These are phyloP conservation scores for Colletotrichum plurivorum DNA, from an alignment of 2,329 filamentous ascomycete species.

Conservation along the genomic window DNA sequence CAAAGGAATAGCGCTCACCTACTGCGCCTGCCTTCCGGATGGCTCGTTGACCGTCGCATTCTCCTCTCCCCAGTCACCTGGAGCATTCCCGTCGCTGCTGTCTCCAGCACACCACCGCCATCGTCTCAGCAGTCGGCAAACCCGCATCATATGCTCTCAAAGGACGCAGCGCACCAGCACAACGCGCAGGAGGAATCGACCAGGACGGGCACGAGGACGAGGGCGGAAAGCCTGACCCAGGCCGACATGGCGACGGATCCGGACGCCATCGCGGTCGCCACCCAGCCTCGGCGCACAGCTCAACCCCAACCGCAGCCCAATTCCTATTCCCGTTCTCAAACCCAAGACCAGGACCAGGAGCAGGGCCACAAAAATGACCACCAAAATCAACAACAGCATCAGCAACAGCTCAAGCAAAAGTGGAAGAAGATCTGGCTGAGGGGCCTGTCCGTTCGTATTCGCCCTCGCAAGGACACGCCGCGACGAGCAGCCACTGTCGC, in stretches of 20 bases:
- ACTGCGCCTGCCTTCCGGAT: neutral
- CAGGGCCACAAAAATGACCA: conserved; percentile 1
- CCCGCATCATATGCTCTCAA: neutral
- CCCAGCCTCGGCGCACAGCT: neutral
- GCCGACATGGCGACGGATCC: conserved; percentile 31
- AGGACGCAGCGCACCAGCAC: neutral
- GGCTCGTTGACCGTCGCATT: conserved; percentile 1
- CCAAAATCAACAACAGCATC: conserved; percentile 5
- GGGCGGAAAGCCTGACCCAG: conserved; percentile 26
- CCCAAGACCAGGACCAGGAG: neutral
- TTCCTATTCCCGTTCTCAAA: too few relatives aligned
- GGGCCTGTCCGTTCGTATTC: conserved; percentile 35
- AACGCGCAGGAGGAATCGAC: neutral
- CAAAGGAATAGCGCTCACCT: neutral
- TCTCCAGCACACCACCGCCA: neutral
- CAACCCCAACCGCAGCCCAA: too few relatives aligned
- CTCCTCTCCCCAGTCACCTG: conserved; percentile 6
- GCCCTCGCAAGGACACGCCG: conserved; percentile 27
- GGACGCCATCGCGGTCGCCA: conserved; percentile 8
- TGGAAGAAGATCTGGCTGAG: conserved; percentile 34
- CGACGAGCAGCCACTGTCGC: conserved; percentile 1
- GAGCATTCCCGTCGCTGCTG: neutral
- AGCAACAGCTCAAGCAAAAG: conserved; percentile 32
- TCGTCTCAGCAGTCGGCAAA: neutral
- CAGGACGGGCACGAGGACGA: conserved; percentile 26